Evolutionary conservation across 306 rosid genomes (phyloP).

Genomic region (Adenanthera pavonina): DNA sequence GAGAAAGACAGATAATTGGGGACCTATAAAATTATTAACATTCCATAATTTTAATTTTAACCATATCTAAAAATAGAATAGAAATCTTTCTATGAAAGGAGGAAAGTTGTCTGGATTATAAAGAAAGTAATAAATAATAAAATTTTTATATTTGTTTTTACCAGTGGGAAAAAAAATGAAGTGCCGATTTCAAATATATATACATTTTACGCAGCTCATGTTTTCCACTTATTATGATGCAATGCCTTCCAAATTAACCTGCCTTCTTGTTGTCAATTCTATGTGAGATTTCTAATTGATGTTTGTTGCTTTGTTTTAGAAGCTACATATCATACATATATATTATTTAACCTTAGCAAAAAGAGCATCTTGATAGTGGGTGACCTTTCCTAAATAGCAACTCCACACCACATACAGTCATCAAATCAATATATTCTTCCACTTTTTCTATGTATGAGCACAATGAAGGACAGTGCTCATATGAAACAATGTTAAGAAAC

Average conservation of each 20-base stretch:
- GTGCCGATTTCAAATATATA: slow-evolving; percentile 17
- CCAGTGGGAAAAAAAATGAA: not conserved
- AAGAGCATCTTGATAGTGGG: not conserved
- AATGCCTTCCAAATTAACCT: not conserved
- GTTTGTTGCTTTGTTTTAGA: not conserved
- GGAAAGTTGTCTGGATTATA: not conserved
- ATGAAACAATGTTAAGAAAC: slow-evolving; percentile 25
- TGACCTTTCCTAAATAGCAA: slow-evolving; percentile 11
- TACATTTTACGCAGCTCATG: not conserved
- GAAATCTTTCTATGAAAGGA: slow-evolving; percentile 10
- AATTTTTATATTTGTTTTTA: slow-evolving; percentile 15
- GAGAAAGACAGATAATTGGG: not conserved
- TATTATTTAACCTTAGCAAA: not conserved
- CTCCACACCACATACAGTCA: slow-evolving; percentile 5
- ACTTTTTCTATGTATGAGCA: slow-evolving; percentile 20
- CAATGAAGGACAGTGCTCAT: slow-evolving; percentile 14
- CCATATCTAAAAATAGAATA: slow-evolving; percentile 5
- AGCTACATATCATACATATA: not conserved
- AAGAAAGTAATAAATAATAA: slow-evolving; percentile 5
- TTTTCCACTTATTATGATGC: not conserved
- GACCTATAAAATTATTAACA: not conserved
- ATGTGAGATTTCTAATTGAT: not conserved
- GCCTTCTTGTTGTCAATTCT: not conserved
- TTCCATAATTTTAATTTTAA: slow-evolving; percentile 21
- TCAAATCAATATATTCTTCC: slow-evolving; percentile 2